Evolutionary conservation across 768 basidiomycete genomes (phyloP), one percentile per base, ranked within the genome.

Genomic region (Mycena galopus): DNA sequence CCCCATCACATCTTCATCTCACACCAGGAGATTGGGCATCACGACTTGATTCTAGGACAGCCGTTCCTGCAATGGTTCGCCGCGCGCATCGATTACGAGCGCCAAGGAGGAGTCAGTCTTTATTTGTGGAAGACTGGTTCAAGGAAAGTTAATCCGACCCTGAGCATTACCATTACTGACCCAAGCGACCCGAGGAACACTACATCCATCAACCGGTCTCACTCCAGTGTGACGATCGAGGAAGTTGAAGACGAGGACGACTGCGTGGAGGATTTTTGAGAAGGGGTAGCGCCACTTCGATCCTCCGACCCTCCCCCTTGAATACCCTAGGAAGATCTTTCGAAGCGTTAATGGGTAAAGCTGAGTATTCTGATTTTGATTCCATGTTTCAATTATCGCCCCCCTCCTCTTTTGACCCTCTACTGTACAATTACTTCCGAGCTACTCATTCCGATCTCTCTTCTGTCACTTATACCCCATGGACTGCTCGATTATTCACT

Each of bases 381-480:
- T n/a, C n/a, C n/a, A n/a, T n/a, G n/a, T n/a, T n/a, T n/a, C n/a
- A n/a, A n/a, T n/a, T n/a, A n/a, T n/a, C n/a, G n/a, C n/a, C n/a
- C n/a, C n/a, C n/a, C n/a, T n/a, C n/a, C n/a, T n/a, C n/a, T n/a
- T n/a, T n/a, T n/a, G n/a, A n/a, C n/a, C n/a, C n/a, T n/a, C n/a
- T n/a, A n/a, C n/a, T 66, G 35, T 35, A 35, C 35, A 35, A 35
- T 35, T 35, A 35, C 35, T 35, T 35, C 35, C 35, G 35, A 7
- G 35, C 35, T 35, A 35, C 35, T 35, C 35, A 35, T 35, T 35
- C 35, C 12, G 35, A 35, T 35, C 71, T 35, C 71, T 29, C 8
- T 61, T 73, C 53, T 32, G 35, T 73, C 74, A 78, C 67, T 77
- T 76, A 64, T 55, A 69, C 29, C 33, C 35, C 35, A 35, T 35